These are phyloP conservation scores for Leccinum boreale DNA, from an alignment of 768 basidiomycete genomes.

Conservation along the genomic window DNA sequence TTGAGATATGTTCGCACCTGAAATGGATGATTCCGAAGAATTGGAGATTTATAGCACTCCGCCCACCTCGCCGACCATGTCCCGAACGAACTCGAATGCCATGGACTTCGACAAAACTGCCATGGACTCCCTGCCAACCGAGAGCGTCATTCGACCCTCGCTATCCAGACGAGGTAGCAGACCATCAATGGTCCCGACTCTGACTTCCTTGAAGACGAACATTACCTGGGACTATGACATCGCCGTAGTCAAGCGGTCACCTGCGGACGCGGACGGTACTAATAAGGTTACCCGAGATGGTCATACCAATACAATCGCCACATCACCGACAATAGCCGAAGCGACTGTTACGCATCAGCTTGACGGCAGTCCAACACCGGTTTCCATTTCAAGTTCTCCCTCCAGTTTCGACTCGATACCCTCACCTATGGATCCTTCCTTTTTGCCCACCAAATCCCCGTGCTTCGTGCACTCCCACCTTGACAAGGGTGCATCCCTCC, in stretches of 20 bases:
- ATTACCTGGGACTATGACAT: constrained; percentile 35
- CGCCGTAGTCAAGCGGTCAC: constrained; percentile 33
- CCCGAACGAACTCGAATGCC: constrained; percentile 18
- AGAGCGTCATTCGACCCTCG: constrained; percentile 33
- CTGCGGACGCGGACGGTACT: constrained; percentile 14
- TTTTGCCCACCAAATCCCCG: constrained; percentile 52
- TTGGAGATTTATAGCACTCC: constrained; percentile 42
- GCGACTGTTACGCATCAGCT: constrained; percentile 13
- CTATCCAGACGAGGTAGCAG: constrained; percentile 35
- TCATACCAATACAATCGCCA: constrained; percentile 3
- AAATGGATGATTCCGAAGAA: constrained; percentile 23
- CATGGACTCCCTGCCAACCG: constrained; percentile 10
- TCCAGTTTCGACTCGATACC: constrained; percentile 27
- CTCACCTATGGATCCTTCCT: constrained; percentile 24
- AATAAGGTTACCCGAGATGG: constrained; percentile 9
- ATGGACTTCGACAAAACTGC: constrained; percentile 7
- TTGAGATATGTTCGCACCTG: constrained; percentile 31
- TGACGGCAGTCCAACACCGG: constrained; percentile 9
- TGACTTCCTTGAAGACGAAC: constrained; percentile 32
- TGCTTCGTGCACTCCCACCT: constrained; percentile 94
- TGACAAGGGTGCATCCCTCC: constrained; percentile 74
- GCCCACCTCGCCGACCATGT: constrained; percentile 37
- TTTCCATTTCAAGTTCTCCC: constrained; percentile 28
- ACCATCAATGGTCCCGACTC: constrained; percentile 26
- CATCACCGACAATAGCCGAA: constrained; percentile 21